A percentile compares a stretch with the other conserved stretches of the same genome.
These are phyloP conservation scores for Leccinellum rugosiceps DNA, from an alignment of 768 basidiomycete genomes.

Conservation along the genomic window DNA sequence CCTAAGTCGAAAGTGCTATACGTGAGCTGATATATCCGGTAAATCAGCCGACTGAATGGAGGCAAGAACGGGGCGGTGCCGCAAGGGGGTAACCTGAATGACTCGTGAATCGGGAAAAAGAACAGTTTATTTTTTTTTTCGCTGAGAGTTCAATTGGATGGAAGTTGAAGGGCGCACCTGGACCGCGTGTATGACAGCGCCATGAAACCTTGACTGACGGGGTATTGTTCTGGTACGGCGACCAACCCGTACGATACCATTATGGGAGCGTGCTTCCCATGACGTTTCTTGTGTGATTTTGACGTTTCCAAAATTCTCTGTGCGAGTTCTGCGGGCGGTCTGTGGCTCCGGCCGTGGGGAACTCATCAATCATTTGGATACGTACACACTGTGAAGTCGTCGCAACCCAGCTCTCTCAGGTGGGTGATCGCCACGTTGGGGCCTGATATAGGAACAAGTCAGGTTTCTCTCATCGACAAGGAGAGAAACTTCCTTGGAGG, in stretches of 20 bases:
- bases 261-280: constrained; percentile 31
- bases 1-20: constrained; percentile 14
- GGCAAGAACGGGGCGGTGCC: constrained; percentile 23
- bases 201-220: constrained; percentile 35
- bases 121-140: constrained; percentile 16
- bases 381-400: too few relatives aligned
- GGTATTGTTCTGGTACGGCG: constrained; percentile 30
- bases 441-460: constrained; percentile 11
- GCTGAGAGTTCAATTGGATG: background rate
- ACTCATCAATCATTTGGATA: background rate
- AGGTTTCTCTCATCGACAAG: constrained; percentile 15
- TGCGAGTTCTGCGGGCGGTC: constrained; percentile 9
- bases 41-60: constrained; percentile 26
- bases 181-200: constrained; percentile 31
- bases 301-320: constrained; percentile 15
- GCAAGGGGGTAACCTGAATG: constrained; percentile 15
- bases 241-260: constrained; percentile 21
- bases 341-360: constrained; percentile 17
- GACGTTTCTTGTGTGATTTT: constrained; percentile 22
- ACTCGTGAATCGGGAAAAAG: constrained; percentile 19
- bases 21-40: constrained; percentile 29
- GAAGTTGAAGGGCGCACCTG: constrained; percentile 21
- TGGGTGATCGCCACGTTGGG: constrained; percentile 7
- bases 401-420: constrained; percentile 2
- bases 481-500: background rate